Conservation (phyloP, 768 basidiomycete genomes). For the Kwoniella mangroviensis region DNA sequence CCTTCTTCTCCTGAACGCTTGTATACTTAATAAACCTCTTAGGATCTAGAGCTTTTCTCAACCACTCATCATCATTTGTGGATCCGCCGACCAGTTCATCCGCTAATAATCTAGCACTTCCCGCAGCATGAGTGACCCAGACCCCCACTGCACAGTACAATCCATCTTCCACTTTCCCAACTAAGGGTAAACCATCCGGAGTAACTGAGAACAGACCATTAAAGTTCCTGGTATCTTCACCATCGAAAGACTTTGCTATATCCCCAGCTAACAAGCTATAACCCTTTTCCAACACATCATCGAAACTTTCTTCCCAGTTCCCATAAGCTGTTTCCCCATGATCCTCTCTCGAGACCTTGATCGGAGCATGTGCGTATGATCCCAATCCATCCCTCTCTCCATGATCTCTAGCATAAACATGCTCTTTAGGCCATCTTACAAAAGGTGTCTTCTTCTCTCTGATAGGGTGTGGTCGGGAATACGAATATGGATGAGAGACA, state of each 20-base stretch:
- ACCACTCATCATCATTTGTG: background rate
- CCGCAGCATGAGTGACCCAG: slow-evolving; percentile 31
- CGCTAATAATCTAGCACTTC: slow-evolving; percentile 23
- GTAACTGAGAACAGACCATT: slow-evolving; percentile 30
- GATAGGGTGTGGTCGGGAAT: slow-evolving; percentile 13
- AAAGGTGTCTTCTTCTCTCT: slow-evolving; percentile 19
- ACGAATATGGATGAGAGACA: slow-evolving; percentile 29
- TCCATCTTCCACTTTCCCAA: slow-evolving; percentile 16
- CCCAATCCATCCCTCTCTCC: slow-evolving; percentile 22
- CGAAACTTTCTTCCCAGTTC: slow-evolving; percentile 23
- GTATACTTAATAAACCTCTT: slow-evolving; percentile 10
- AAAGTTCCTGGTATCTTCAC: slow-evolving; percentile 14
- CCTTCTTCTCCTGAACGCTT: slow-evolving; percentile 1
- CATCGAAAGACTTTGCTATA: slow-evolving; percentile 7
- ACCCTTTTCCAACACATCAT: slow-evolving; percentile 12
- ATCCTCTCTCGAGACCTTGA: slow-evolving; percentile 13
- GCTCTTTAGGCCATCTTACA: slow-evolving; percentile 24
- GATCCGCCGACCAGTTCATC: slow-evolving; percentile 5
- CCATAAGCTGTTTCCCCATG: slow-evolving; percentile 22
- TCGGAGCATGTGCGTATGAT: slow-evolving; percentile 24
- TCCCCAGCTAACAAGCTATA: slow-evolving; percentile 10
- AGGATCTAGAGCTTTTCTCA: slow-evolving; percentile 22
- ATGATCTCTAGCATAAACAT: slow-evolving; percentile 31
- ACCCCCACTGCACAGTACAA: slow-evolving; percentile 24
- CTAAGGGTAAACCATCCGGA: slow-evolving; percentile 24